phyloP scores from a whole-genome alignment of 768 basidiomycete species.

The Daedaleopsis sinensis region DNA sequence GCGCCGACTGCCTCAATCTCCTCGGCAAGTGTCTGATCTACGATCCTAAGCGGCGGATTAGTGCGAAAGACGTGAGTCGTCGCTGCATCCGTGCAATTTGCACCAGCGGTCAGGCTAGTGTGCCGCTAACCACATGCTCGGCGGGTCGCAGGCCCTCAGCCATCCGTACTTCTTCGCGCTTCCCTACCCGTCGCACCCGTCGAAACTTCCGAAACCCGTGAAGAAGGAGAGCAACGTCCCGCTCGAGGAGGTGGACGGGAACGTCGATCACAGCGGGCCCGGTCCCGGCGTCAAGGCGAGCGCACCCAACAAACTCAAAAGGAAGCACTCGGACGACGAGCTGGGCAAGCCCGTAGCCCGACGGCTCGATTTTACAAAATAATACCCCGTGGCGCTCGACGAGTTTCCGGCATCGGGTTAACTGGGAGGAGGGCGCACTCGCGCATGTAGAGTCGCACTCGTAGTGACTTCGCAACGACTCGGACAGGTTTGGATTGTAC shows the following conservation, averaged over 20 bases:
- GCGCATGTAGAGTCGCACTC: too few relatives aligned
- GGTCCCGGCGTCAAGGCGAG: slow-evolving; percentile 56
- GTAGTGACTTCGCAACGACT: too few relatives aligned
- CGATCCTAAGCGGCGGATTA: slow-evolving; percentile 83
- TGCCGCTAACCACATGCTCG: background rate
- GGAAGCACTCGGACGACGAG: slow-evolving; percentile 66
- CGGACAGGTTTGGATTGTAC: background rate
- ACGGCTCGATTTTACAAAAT: slow-evolving; percentile 66
- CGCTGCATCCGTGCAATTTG: background rate
- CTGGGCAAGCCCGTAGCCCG: slow-evolving; percentile 59
- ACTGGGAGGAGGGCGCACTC: too few relatives aligned
- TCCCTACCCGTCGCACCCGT: slow-evolving; percentile 87
- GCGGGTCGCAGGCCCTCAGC: slow-evolving; percentile 63
- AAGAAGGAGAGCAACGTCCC: slow-evolving; percentile 51
- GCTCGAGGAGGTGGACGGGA: slow-evolving; percentile 79
- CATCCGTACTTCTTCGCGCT: slow-evolving; percentile 88
- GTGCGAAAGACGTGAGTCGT: slow-evolving; percentile 69
- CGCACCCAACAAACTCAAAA: slow-evolving; percentile 62
- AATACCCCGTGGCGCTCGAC: too few relatives aligned
- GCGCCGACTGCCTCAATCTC: slow-evolving; percentile 81
- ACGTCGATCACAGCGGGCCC: slow-evolving; percentile 54
- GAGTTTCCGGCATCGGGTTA: background rate
- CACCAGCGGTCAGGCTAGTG: too few relatives aligned
- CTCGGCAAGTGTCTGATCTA: slow-evolving; percentile 79
- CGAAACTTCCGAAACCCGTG: slow-evolving; percentile 79